A percentile compares a stretch with the other conserved stretches of the same genome.
Conservation (phyloP, 2,329 filamentous ascomycete species). For the Fusarium illudens region DNA sequence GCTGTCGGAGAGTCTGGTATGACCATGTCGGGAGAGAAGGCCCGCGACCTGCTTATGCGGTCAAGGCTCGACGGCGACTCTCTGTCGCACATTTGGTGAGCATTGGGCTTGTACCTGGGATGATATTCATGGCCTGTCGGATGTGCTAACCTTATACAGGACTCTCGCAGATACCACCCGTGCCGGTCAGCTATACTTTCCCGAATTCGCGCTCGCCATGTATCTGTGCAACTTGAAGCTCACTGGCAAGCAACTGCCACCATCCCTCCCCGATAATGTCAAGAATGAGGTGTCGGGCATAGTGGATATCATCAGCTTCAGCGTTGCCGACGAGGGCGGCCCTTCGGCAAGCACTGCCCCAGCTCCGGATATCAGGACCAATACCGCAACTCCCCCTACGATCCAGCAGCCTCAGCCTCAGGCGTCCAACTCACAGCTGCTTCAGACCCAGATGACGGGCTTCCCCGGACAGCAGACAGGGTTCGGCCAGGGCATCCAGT, state of each 20-base stretch:
- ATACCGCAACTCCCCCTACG: conserved; percentile 58
- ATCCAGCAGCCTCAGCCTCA: conserved; percentile 79
- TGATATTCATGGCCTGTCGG: background rate
- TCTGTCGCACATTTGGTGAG: conserved; percentile 90
- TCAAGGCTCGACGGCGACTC: conserved; percentile 89
- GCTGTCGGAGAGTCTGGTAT: conserved; percentile 85
- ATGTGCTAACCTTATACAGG: conserved; percentile 58
- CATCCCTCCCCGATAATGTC: conserved; percentile 80
- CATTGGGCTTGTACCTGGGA: background rate
- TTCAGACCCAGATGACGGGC: conserved; percentile 74
- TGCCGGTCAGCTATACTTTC: conserved; percentile 94
- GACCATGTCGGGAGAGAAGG: conserved; percentile 92
- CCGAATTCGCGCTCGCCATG: conserved; percentile 97
- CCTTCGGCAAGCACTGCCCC: conserved; percentile 67
- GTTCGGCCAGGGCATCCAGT: conserved; percentile 69
- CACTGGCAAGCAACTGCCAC: conserved; percentile 83
- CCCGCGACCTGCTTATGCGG: conserved; percentile 85
- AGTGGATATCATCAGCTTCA: conserved; percentile 99
- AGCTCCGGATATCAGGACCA: conserved; percentile 64
- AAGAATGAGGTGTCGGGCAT: conserved; percentile 98
- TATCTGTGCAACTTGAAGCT: conserved; percentile 96
- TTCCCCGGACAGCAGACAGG: conserved; percentile 67
- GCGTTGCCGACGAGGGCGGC: conserved; percentile 75
- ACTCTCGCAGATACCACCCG: conserved; percentile 94
- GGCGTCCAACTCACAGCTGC: conserved; percentile 72